A percentile compares a stretch with the other conserved stretches of the same genome.
These are phyloP conservation scores for Sesbania bispinosa DNA, from an alignment of 306 rosid genomes.

Conservation along the genomic window DNA sequence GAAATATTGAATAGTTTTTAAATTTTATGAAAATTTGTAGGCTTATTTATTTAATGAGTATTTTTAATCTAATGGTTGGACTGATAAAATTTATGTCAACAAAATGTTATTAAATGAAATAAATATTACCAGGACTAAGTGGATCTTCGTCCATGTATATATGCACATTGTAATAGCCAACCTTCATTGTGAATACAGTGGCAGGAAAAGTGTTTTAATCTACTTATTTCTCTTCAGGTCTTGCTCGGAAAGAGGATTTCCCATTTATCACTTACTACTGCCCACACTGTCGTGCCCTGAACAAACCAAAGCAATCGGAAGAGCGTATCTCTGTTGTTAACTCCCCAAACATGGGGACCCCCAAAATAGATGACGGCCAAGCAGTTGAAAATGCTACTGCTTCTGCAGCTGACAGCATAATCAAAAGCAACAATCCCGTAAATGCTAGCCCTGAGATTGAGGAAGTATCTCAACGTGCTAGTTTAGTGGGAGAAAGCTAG, in stretches of 20 bases:
- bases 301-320: constrained; percentile 59
- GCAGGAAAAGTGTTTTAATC: constrained; percentile 2
- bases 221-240: constrained; percentile 56
- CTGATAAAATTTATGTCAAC: too few relatives aligned
- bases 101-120: too few relatives aligned
- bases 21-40: too few relatives aligned
- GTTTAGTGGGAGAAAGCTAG: constrained; percentile 26
- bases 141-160: too few relatives aligned
- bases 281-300: constrained; percentile 83
- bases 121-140: too few relatives aligned
- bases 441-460: constrained; percentile 42
- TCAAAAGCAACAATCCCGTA: constrained; percentile 13
- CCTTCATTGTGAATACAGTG: background rate
- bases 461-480: constrained; percentile 32
- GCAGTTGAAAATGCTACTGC: constrained; percentile 22
- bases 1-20: too few relatives aligned
- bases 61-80: too few relatives aligned
- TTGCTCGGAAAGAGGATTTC: constrained; percentile 78
- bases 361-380: constrained; percentile 29
- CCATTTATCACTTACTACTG: constrained; percentile 84
- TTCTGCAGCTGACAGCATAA: constrained; percentile 37
- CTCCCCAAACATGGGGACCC: constrained; percentile 31
- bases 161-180: background rate
- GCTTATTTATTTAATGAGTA: too few relatives aligned
- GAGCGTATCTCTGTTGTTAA: constrained; percentile 38